Evolutionary conservation across 164 flowering plant species (phyloP).

Genomic region (Tetrastigma voinierianum): DNA sequence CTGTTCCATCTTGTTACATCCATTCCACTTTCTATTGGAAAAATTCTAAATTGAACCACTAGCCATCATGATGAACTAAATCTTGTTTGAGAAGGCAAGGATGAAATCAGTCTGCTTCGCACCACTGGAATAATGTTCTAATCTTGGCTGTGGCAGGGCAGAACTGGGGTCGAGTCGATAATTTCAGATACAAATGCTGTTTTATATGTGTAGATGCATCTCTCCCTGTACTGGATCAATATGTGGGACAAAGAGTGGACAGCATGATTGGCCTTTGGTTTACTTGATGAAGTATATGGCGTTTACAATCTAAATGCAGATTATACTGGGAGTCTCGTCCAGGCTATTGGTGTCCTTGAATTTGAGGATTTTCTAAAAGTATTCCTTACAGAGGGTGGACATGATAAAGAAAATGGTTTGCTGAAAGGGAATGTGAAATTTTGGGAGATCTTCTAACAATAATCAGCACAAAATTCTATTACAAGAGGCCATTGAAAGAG

Average conservation of each 20-base stretch:
- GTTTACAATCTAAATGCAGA: constrained; percentile 58
- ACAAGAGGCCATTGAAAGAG: constrained; percentile 62
- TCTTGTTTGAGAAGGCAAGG: too few relatives aligned
- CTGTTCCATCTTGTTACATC: too few relatives aligned
- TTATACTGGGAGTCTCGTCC: constrained; percentile 77
- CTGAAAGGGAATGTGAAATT: constrained; percentile 31
- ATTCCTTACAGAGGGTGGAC: constrained; percentile 21
- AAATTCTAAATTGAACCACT: too few relatives aligned
- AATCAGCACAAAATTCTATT: constrained; percentile 33
- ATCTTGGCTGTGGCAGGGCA: constrained; percentile 80
- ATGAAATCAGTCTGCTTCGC: too few relatives aligned
- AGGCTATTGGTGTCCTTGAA: constrained; percentile 94
- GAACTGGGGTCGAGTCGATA: constrained; percentile 84
- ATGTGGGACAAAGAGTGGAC: constrained; percentile 78
- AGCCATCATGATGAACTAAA: too few relatives aligned
- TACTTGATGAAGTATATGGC: constrained; percentile 75
- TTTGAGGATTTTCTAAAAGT: constrained; percentile 63
- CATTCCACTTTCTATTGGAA: too few relatives aligned
- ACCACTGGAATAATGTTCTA: constrained; percentile 11
- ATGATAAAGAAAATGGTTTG: constrained; percentile 10
- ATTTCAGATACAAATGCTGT: constrained; percentile 77
- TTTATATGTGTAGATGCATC: constrained; percentile 90
- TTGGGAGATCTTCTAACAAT: constrained; percentile 26
- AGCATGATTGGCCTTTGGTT: constrained; percentile 77
- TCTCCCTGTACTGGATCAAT: constrained; percentile 64